Conservation (phyloP, 1,284 basidiomycete genomes). For the Apiotrichum akiyoshidainum region DNA sequence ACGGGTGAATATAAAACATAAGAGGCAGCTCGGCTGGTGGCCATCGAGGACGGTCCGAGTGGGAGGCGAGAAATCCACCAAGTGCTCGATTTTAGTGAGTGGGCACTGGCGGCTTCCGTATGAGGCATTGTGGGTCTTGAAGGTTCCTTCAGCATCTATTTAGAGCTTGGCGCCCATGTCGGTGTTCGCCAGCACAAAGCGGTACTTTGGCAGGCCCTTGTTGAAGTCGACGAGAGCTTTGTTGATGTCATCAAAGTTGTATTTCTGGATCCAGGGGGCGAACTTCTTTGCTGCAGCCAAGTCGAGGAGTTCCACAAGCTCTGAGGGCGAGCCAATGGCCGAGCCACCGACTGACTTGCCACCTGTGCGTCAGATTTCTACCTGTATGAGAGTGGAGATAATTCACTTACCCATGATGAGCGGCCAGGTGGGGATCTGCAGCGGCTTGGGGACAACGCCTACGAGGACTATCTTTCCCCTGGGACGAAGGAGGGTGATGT, state of each 20-base stretch:
- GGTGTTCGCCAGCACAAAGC: constrained; percentile 49
- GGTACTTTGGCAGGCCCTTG: constrained; percentile 50
- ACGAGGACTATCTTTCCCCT: constrained; percentile 47
- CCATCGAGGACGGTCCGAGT: no score
- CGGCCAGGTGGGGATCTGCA: constrained; percentile 32
- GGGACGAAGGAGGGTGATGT: constrained; percentile 47
- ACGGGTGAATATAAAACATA: no score
- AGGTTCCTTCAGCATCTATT: background rate
- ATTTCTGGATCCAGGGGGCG: constrained; percentile 32
- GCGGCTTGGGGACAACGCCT: constrained; percentile 41
- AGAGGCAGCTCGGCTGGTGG: no score
- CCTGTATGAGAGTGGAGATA: no score
- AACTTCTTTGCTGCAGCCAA: constrained; percentile 38
- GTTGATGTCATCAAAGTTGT: constrained; percentile 50
- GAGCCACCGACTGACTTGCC: constrained; percentile 21
- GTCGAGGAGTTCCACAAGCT: constrained; percentile 47
- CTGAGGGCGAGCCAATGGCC: constrained; percentile 46
- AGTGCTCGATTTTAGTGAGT: no score
- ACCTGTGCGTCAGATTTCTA: background rate
- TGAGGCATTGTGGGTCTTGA: no score
- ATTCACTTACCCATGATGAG: constrained; percentile 23
- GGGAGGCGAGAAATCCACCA: no score
- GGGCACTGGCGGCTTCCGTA: no score
- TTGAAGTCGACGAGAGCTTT: constrained; percentile 50
- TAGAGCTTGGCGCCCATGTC: constrained; percentile 34